These are phyloP conservation scores for Retiboletus flavoniger DNA, from an alignment of 1,284 basidiomycete genomes.

Conservation along the genomic window DNA sequence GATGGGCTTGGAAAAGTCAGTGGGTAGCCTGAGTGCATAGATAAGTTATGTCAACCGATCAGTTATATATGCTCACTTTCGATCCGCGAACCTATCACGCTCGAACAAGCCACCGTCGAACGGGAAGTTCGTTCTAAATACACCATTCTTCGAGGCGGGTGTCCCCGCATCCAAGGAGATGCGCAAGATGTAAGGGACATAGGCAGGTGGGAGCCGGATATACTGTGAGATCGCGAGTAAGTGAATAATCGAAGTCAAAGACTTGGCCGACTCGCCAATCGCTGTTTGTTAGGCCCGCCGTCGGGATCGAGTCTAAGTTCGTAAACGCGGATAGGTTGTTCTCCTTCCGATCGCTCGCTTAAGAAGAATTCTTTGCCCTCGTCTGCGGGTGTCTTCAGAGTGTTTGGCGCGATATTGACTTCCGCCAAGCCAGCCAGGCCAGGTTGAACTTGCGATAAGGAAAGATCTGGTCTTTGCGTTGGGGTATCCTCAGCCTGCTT, in stretches of 20 bases:
- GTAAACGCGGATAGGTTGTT: slow-evolving; percentile 75
- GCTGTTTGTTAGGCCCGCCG: slow-evolving; percentile 83
- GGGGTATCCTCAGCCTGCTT: not conserved
- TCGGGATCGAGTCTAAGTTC: slow-evolving; percentile 84
- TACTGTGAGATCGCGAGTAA: slow-evolving; percentile 57
- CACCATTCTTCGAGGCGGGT: slow-evolving; percentile 81
- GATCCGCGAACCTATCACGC: slow-evolving; percentile 73
- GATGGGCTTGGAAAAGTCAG: slow-evolving; percentile 83
- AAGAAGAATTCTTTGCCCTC: slow-evolving; percentile 89
- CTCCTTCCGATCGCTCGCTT: slow-evolving; percentile 50
- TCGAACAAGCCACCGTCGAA: slow-evolving; percentile 85
- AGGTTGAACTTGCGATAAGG: slow-evolving; percentile 16
- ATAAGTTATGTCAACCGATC: slow-evolving; percentile 10
- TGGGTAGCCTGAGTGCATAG: slow-evolving; percentile 59
- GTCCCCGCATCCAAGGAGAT: slow-evolving; percentile 89
- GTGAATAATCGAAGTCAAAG: not conserved
- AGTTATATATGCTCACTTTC: slow-evolving; percentile 52
- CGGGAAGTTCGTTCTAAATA: slow-evolving; percentile 93
- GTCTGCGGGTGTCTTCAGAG: slow-evolving; percentile 87
- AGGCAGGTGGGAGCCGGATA: slow-evolving; percentile 90
- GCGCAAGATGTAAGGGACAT: slow-evolving; percentile 83
- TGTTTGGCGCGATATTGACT: slow-evolving; percentile 24
- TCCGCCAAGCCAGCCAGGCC: not conserved
- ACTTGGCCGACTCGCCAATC: slow-evolving; percentile 58
- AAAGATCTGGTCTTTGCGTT: slow-evolving; percentile 10